Base-by-base conservation (phyloP, 345 rosid genomes). In the Trapa bicornis region DNA sequence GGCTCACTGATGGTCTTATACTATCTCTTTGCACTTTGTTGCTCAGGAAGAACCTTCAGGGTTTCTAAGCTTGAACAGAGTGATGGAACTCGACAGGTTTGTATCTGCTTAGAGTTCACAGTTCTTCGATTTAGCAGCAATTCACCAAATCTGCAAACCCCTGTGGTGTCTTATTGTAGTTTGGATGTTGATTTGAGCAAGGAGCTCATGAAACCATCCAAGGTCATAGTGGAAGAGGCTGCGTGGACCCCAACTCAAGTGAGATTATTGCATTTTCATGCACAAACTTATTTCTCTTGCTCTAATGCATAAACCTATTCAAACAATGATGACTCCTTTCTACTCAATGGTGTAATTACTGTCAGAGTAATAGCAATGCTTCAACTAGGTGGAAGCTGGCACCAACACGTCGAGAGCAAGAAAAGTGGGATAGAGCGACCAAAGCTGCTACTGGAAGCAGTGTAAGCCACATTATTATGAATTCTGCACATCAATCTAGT, bases 381-480 rank as follows among this genome's bases (percentile, higher is more conserved):
- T 64, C 78, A 2, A 77, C 66, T 6, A 89, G 75, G 75, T 88
- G 98, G 98, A 85, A 74, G 71, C 65, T 76, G 54, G 90, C 73
- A 16, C 96, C 98, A 43, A 90, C 96, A 11, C 89, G 87, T 16
- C 91, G 90, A 8, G 97, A 93, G 77, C 94, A 86, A 75, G 90
- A 85, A 22, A 93, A 90, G 77, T 93, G 98, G 98, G 98, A 90
- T 72, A 85, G 67, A 87, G 96, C 96, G 22, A 72, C 82, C n/a
- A 90, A 87, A 80, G 97, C 93, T 74, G 77, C 97, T 68, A 88
- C 90, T 58, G 87, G 87, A 58, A 94, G 98, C 73, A 88, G 84
- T 76, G 98, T 90, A 80, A 79, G 86, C 82, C 68, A 50, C 70
- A 32, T 65, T 2, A 50, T 68, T 66, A 54, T 54, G 60, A 58